Percentiles rank a stretch among this genome's conserved stretches.
phyloP scores from a whole-genome alignment of 139 green algal species.

The Chlorella sp. region DNA sequence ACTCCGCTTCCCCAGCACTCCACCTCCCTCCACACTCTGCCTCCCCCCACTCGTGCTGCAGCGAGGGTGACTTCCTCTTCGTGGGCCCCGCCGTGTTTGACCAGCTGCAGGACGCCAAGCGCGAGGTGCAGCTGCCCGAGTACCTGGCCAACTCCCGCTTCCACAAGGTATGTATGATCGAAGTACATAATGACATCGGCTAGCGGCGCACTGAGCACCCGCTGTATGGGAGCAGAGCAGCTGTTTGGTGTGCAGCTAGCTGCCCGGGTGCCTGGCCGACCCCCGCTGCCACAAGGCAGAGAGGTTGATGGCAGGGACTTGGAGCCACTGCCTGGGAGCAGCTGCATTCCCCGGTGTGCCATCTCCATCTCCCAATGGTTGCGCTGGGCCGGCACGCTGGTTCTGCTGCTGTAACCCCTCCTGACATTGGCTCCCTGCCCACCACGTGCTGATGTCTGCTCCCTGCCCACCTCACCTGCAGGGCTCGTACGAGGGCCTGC shows the following conservation, averaged over 20 bases:
- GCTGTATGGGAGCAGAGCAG: too few relatives aligned
- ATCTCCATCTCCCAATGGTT: too few relatives aligned
- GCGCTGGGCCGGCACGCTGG: too few relatives aligned
- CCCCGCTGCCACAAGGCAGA: conserved; percentile 52
- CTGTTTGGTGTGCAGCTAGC: not conserved
- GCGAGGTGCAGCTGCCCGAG: conserved; percentile 50
- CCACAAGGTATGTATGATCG: conserved; percentile 71
- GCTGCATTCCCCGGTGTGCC: too few relatives aligned
- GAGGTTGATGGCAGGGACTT: not conserved
- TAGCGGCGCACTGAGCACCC: not conserved
- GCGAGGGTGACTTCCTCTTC: conserved; percentile 82
- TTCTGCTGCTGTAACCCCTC: too few relatives aligned
- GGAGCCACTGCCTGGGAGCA: too few relatives aligned
- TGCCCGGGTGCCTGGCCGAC: conserved; percentile 61
- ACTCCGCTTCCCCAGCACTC: too few relatives aligned
- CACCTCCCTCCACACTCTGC: not conserved
- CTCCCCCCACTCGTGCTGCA: not conserved
- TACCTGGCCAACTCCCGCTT: conserved; percentile 67
- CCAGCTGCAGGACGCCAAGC: conserved; percentile 40
- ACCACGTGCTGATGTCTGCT: not conserved
- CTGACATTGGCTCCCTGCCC: too few relatives aligned
- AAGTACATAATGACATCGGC: too few relatives aligned
- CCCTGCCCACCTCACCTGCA: not conserved
- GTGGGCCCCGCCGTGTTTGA: conserved; percentile 69
- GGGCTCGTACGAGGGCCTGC: conserved; percentile 72